Evolutionary conservation across 2,329 filamentous ascomycete genomes (phyloP), one percentile per base, ranked within the genome.

Genomic region (Penicillium rolfsii): DNA sequence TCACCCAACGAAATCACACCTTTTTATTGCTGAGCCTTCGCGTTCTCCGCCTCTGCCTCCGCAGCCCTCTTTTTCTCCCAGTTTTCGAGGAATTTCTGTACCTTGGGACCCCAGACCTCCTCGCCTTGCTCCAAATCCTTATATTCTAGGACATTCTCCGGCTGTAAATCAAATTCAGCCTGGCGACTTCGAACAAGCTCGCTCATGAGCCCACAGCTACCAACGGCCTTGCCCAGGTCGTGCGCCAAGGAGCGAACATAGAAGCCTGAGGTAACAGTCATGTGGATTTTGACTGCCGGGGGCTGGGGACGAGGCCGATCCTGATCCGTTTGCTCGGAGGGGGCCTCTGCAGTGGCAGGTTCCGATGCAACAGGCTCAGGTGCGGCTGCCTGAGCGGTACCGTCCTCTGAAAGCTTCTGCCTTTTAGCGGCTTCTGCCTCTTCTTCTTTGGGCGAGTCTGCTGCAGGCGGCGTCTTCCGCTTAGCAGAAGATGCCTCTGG

Each of bases 191-290:
- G 89, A 59, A 90, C 85, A 22, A 99, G 85, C 68, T 90, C 88
- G 24, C 91, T 87, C 94, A 99, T 98, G 66, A 95, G 83, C 36
- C 85, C 95, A 26, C 91, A 87, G 12, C 92, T 96, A 55, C 86
- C 87, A 14, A 97, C 83, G 67, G 91, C 92, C 66, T 88, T 82
- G 24, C 94, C 95, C 3, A 99, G 84, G 71, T 99, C 95, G 74
- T 98, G 93, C 70, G 92, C 93, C 68, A 99, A 87, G 60, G 91
- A 96, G 64, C 95, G 90, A 14, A 99, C 93, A 76, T 99, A 99
- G 82, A 97, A 99, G 41, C 95, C 95, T 0, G 93, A 96, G 1
- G 93, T 93, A 55, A 97, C 94, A 0, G 91, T 96, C 86, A 99
- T 92, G 59, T 90, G 88, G 61, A 99, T 87, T 72, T 87, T 89